Conservation (phyloP, 768 basidiomycete species). For the Leccinum incarnatum region DNA sequence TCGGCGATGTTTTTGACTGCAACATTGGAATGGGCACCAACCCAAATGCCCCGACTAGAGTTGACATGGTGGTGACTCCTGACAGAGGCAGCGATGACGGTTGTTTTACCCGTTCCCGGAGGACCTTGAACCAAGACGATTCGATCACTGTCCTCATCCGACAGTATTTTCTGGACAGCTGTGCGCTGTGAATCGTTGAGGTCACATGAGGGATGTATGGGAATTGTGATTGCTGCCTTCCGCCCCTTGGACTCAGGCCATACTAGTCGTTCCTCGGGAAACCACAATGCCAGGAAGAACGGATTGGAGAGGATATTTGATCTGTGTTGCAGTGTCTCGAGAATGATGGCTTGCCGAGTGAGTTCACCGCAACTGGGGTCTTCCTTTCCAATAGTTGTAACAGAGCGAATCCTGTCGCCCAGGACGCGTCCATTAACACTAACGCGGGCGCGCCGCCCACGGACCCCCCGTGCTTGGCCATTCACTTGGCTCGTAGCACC, state of each 20-base stretch:
- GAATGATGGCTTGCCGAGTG: slow-evolving; percentile 22
- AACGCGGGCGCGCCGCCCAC: slow-evolving; percentile 40
- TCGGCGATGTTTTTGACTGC: slow-evolving; percentile 55
- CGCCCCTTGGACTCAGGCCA: slow-evolving; percentile 16
- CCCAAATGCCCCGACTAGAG: slow-evolving; percentile 30
- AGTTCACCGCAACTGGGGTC: slow-evolving; percentile 54
- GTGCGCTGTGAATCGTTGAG: slow-evolving; percentile 29
- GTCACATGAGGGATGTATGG: not conserved
- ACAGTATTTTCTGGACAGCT: slow-evolving; percentile 32
- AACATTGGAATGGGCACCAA: slow-evolving; percentile 49
- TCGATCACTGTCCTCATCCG: slow-evolving; percentile 18
- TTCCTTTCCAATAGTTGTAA: slow-evolving; percentile 54
- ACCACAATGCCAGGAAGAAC: slow-evolving; percentile 30
- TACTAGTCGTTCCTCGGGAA: slow-evolving; percentile 13
- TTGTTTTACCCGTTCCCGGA: slow-evolving; percentile 46
- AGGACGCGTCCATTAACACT: slow-evolving; percentile 21
- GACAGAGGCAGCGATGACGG: slow-evolving; percentile 39
- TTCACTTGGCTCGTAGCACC: slow-evolving; percentile 3
- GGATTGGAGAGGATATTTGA: slow-evolving; percentile 19
- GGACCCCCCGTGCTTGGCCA: slow-evolving; percentile 19
- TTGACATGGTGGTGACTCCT: slow-evolving; percentile 18
- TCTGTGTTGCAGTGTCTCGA: slow-evolving; percentile 17
- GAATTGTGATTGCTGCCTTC: not conserved
- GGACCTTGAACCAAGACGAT: slow-evolving; percentile 35
- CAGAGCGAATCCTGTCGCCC: slow-evolving; percentile 20